Evolutionary conservation across 2,329 filamentous ascomycete genomes (phyloP), one percentile per base, ranked within the genome.

Genomic region (Ascochyta lentis): DNA sequence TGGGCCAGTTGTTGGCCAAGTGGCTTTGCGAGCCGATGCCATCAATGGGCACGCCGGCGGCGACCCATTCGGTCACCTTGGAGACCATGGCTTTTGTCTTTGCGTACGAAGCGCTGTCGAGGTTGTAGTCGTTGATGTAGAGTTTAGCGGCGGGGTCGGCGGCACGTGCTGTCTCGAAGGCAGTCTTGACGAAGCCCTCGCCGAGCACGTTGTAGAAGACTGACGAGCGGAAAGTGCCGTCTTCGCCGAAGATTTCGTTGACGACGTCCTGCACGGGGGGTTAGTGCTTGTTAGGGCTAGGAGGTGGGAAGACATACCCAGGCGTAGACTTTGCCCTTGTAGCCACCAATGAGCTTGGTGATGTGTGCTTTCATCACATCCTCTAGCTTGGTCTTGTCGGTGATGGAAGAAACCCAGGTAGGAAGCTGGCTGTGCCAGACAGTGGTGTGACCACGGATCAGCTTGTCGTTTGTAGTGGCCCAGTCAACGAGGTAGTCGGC

Each of bases 61-160:
- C 80, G 45, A 85, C 66, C 86, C 87, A 89, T 68, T 86, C 83
- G 67, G 83, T 83, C 62, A 91, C 88, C 66, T 86, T 78, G 33
- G 69, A 71, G 4, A 83, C 79, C 78, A 89, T 84, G 42, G 76
- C 80, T 15, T 73, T 77, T 4, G 79, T 79, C 79, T 92, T 91
- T 60, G 81, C 78, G 65, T 83, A 82, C 61, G 65, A 80, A 16
- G 86, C 81, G 39, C 74, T 79, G 76, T 89, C 88, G 48, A 89
- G 82, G 77, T 81, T 82, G 71, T 80, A 81, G 68, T 92, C 89
- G 75, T 92, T 92, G 77, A 91, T 89, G 79, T 90, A 92, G 35
- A 92, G 80, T 76, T 88, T 88, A 3, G 86, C 87, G 52, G 75
- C 66, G 2, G 89, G 87, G 71, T 91, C 89, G 13, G 86, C 88